Conservation (phyloP, 2,329 filamentous ascomycete genomes). For the Aspergillus alliaceus region DNA sequence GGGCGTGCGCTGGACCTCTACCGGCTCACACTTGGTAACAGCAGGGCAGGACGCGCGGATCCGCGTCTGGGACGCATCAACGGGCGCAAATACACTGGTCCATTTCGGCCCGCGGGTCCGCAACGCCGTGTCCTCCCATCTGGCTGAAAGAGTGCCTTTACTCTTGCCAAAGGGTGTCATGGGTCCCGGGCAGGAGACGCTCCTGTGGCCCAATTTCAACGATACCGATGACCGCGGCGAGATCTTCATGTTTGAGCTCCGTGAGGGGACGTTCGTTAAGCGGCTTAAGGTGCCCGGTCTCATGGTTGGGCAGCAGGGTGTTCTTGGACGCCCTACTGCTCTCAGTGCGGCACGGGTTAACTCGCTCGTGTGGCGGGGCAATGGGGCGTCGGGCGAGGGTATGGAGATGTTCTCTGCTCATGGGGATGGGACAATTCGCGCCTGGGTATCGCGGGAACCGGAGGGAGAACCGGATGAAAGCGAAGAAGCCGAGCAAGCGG, state of each 20-base stretch:
- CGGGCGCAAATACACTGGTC: constrained; percentile 81
- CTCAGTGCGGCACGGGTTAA: constrained; percentile 66
- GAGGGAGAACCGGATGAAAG: constrained; percentile 47
- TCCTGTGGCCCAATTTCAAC: constrained; percentile 80
- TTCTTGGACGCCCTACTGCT: constrained; percentile 44
- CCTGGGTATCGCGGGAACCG: constrained; percentile 67
- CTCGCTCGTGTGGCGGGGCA: constrained; percentile 72
- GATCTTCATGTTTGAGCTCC: constrained; percentile 76
- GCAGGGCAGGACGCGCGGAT: constrained; percentile 81
- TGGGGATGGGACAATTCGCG: constrained; percentile 77
- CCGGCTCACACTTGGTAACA: constrained; percentile 73
- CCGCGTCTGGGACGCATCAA: constrained; percentile 80
- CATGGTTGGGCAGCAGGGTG: constrained; percentile 39
- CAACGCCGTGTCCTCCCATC: constrained; percentile 61
- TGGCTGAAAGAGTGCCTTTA: constrained; percentile 63
- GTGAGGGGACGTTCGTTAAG: constrained; percentile 71
- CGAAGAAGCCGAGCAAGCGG: constrained; percentile 51
- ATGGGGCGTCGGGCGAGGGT: constrained; percentile 55
- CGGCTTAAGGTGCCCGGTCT: constrained; percentile 66
- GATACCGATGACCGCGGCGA: constrained; percentile 64
- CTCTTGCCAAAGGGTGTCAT: constrained; percentile 62
- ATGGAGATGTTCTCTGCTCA: constrained; percentile 79
- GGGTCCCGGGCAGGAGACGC: constrained; percentile 58
- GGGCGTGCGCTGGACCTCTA: constrained; percentile 78
- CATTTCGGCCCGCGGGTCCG: constrained; percentile 82